A percentile compares a stretch with the other conserved stretches of the same genome.
These are phyloP conservation scores for Gossypium lobatum DNA, from an alignment of 441 rosid species.

Conservation along the genomic window DNA sequence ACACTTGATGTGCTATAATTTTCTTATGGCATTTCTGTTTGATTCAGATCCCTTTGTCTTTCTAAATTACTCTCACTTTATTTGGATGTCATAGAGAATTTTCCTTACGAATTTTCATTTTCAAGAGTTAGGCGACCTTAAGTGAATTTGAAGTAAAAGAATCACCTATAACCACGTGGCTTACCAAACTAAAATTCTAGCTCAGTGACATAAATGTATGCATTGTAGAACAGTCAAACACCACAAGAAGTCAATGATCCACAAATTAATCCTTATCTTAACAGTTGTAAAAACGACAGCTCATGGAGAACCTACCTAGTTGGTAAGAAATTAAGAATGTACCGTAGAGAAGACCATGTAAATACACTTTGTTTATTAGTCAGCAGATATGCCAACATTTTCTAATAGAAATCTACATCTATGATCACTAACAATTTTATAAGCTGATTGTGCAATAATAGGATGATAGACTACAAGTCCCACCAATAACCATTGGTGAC, in stretches of 20 bases:
- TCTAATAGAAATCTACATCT: background rate
- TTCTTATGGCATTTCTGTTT: too few species aligned
- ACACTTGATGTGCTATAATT: too few species aligned
- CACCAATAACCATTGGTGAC: background rate
- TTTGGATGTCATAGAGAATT: too few species aligned
- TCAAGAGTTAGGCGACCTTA: too few species aligned
- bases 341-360: background rate
- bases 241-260: background rate
- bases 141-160: too few species aligned
- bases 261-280: background rate
- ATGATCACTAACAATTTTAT: background rate
- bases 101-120: too few species aligned
- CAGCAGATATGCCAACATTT: background rate
- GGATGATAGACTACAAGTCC: background rate
- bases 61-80: too few species aligned
- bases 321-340: background rate
- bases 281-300: background rate
- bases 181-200: too few species aligned
- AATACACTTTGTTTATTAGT: background rate
- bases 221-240: too few species aligned
- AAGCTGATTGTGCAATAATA: background rate
- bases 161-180: too few species aligned
- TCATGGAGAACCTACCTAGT: background rate
- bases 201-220: too few species aligned
- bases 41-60: too few species aligned